These are phyloP conservation scores for Penicillium brasilianum DNA, from an alignment of 2,329 filamentous ascomycete species.

Conservation along the genomic window DNA sequence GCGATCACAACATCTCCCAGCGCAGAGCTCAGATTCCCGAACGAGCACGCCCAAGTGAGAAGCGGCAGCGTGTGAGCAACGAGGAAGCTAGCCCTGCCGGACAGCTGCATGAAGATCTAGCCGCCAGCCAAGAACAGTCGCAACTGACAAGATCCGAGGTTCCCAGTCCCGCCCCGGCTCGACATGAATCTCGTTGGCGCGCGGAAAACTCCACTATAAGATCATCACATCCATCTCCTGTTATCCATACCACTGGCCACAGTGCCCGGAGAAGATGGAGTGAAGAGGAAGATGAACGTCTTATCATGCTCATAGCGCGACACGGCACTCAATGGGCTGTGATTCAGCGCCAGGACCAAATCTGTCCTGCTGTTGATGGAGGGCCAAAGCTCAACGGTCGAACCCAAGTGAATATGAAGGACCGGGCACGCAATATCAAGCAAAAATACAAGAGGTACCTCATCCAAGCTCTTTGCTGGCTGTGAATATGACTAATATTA, in stretches of 20 bases:
- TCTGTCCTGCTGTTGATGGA: slow-evolving; percentile 35
- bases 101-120: slow-evolving; percentile 11
- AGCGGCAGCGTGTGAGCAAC: slow-evolving; percentile 11
- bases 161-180: background rate
- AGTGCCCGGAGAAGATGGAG: slow-evolving; percentile 41
- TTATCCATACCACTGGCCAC: too few relatives aligned
- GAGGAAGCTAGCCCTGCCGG: slow-evolving; percentile 17
- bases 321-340: slow-evolving; percentile 54
- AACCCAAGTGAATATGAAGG: slow-evolving; percentile 60
- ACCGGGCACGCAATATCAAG: slow-evolving; percentile 61
- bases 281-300: slow-evolving; percentile 45
- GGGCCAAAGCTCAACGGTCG: slow-evolving; percentile 45
- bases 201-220: background rate
- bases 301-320: slow-evolving; percentile 57
- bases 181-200: background rate
- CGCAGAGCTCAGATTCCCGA: slow-evolving; percentile 41
- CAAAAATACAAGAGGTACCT: slow-evolving; percentile 44
- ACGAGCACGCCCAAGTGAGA: slow-evolving; percentile 8
- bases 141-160: background rate
- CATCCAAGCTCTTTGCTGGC: background rate
- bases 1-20: slow-evolving; percentile 39
- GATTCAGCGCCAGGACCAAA: slow-evolving; percentile 48
- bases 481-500: background rate
- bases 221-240: background rate
- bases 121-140: background rate